Evolutionary conservation across 768 basidiomycete genomes (phyloP).

Genomic region (Auriscalpium microsporum): DNA sequence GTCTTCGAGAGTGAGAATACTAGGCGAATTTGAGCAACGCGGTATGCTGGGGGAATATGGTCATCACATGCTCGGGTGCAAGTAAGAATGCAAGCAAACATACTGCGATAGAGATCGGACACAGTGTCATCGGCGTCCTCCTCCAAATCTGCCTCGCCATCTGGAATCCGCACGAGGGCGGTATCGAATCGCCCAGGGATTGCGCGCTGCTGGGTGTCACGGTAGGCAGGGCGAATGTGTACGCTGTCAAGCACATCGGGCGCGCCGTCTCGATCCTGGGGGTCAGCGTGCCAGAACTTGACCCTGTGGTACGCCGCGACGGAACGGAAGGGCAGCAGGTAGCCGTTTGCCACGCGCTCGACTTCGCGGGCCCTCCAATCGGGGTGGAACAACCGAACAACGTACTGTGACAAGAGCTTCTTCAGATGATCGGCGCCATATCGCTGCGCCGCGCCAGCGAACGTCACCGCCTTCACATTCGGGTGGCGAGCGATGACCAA

Average conservation of each 20-base stretch:
- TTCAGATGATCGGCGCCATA: background rate
- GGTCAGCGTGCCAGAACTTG: constrained; percentile 8
- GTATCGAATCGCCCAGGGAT: constrained; percentile 29
- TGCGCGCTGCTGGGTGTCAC: constrained; percentile 7
- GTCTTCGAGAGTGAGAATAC: constrained; percentile 18
- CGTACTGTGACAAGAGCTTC: constrained; percentile 18
- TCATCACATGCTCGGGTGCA: too few species aligned
- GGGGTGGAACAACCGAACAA: constrained; percentile 18
- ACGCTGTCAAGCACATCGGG: constrained; percentile 20
- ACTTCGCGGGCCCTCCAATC: constrained; percentile 11
- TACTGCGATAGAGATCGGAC: constrained; percentile 16
- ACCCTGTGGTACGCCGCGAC: constrained; percentile 27
- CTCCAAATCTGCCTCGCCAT: constrained; percentile 4
- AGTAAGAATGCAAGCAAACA: background rate
- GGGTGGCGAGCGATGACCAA: background rate
- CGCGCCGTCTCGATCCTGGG: background rate
- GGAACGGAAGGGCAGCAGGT: constrained; percentile 17
- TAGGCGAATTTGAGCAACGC: constrained; percentile 19
- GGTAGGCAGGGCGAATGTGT: constrained; percentile 21
- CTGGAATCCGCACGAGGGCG: constrained; percentile 22
- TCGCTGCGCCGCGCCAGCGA: background rate
- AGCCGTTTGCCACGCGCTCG: constrained; percentile 3
- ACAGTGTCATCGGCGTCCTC: background rate
- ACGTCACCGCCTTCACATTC: background rate
- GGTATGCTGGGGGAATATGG: constrained; percentile 22